Conservation (phyloP, 169 alveolate species). For the Cryptosporidium ryanae region DNA sequence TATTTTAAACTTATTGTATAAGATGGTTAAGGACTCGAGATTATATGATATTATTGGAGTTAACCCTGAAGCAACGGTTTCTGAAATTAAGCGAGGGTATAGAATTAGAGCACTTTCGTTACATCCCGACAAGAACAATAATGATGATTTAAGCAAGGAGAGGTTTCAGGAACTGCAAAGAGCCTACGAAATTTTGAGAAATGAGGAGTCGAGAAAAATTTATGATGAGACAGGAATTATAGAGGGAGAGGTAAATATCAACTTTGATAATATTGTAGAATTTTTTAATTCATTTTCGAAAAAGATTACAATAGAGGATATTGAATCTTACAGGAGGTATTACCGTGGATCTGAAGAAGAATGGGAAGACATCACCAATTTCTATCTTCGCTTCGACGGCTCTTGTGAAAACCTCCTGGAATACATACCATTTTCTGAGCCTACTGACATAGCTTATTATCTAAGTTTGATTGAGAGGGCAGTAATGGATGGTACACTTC, state of each 20-base stretch:
- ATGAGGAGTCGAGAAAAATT: slow-evolving; percentile 69
- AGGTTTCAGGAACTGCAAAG: slow-evolving; percentile 83
- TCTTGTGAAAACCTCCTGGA: slow-evolving; percentile 81
- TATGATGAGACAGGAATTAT: slow-evolving; percentile 66
- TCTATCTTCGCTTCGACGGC: slow-evolving; percentile 81
- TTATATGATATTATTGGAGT: slow-evolving; percentile 74
- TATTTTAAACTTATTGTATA: not conserved
- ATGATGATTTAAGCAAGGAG: slow-evolving; percentile 81
- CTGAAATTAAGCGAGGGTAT: slow-evolving; percentile 85
- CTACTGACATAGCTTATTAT: slow-evolving; percentile 81
- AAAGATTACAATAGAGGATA: slow-evolving; percentile 80
- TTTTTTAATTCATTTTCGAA: slow-evolving; percentile 77
- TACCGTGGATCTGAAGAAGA: slow-evolving; percentile 82
- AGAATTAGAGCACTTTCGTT: slow-evolving; percentile 79
- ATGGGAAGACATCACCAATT: slow-evolving; percentile 81
- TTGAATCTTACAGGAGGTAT: slow-evolving; percentile 76
- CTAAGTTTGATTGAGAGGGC: slow-evolving; percentile 76
- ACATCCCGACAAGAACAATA: slow-evolving; percentile 90
- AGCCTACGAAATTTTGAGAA: slow-evolving; percentile 86
- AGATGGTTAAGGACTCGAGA: slow-evolving; percentile 41
- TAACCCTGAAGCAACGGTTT: slow-evolving; percentile 76
- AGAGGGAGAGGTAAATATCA: slow-evolving; percentile 71
- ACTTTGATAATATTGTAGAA: slow-evolving; percentile 64
- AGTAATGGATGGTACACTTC: slow-evolving; percentile 75
- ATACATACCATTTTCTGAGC: slow-evolving; percentile 80